Evolutionary conservation across 1,284 basidiomycete genomes (phyloP), one percentile per base, ranked within the genome.

Genomic region (Blastosporella zonata): DNA sequence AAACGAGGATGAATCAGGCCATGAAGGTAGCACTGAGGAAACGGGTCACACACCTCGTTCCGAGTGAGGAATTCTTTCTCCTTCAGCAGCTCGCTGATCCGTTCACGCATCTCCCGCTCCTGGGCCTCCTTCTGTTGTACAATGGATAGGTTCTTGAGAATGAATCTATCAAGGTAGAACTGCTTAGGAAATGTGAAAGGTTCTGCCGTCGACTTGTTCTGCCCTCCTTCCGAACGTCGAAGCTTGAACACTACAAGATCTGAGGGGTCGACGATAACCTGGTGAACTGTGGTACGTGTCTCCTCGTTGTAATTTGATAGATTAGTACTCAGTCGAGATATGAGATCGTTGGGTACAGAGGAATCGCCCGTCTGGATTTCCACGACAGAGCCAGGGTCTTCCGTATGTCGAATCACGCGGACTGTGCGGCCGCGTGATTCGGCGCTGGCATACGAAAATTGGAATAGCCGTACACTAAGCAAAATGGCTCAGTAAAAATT

Each of bases 121-220:
- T 69, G 54, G 34, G 44, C 58, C 40, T 77, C 63, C 57, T 79
- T 81, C 47, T 70, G 62, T 25, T 74, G 71, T 4, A 78, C 75
- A 25, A 82, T 53, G 12, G 71, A 69, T 2, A 78, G 56, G 45
- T 86, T 87, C 44, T 75, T 72, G 43, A 71, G 69, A 54, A 89
- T 58, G 58, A 88, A 90, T 50, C 80, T 78, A 60, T 90, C 88
- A 43, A 90, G 68, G 59, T 79, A 88, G 35, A 90, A 69, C 27
- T 70, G 67, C 54, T 75, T 77, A 2, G 87, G 86, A 54, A 78
- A 90, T 18, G 62, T 64, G 56, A 89, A 83, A 2, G 70, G 69
- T 48, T 78, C 74, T 6, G 68, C 64, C 13, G 73, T 68, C 3
- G 52, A 43, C 47, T 63, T 69, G 7, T 61, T 50, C 1, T 66